Base-by-base conservation (phyloP, 2,329 filamentous ascomycete species). In the Coleophoma cylindrospora region DNA sequence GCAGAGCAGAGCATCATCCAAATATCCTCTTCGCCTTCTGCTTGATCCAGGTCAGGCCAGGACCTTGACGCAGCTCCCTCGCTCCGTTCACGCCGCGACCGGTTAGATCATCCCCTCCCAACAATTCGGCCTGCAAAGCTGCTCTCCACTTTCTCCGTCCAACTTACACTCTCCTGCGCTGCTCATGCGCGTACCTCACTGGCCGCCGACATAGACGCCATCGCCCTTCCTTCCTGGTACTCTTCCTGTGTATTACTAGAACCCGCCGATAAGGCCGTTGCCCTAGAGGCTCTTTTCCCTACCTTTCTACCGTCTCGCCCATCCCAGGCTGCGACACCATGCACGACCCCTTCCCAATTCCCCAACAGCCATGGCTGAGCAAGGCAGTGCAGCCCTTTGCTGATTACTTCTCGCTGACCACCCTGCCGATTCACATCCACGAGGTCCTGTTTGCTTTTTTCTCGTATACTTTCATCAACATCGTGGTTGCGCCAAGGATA, bases 401-500 rank as follows among this genome's bases (percentile, higher is more conserved):
- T 54, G 77, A 86, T 58, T 72, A 70, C 53, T 70, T 86, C 51
- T 68, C 71, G 47, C 73, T 92, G 43, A 73, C 79, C 9, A 84
- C 85, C 6, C 77, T 94, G 17, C 85, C 87, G 14, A 70, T 87
- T 45, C 89, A 95, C 69, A 75, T 88, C 60, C 89, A 94, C 72
- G 87, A 95, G 68, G 77, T 92, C 45, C 54, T 88, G 50, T 70
- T 81, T 55, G 81, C 84, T 22, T 82, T 84, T 51, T 57, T 79
- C 33, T 69, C 87, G 56, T 95, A 95, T 72, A 81, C 84, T 48
- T 67, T 83, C 61, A 77, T 89, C 64, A 82, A 84, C 67, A 73
- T 74, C 57, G 76, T 82, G 53, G 62, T 91, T 54, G 86, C 89
- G 47, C 89, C 89, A 7, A 62, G 74, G 38, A 48, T 91, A 34